Base-by-base conservation (phyloP, 768 basidiomycete species). In the Boletus tomentosulus region DNA sequence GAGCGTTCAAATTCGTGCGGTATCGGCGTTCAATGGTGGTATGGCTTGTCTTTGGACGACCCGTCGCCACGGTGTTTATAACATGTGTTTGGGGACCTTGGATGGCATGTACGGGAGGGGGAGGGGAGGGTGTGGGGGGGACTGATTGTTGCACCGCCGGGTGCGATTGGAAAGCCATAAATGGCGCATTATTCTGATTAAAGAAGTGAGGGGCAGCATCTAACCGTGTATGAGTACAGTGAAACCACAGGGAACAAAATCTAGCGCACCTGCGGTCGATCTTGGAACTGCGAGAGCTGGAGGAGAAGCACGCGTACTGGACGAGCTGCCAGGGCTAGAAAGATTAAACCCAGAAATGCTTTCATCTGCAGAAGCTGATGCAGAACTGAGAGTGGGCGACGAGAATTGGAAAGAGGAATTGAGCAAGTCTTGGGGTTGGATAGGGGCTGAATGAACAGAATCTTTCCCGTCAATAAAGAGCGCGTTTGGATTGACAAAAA, bases 1-100 rank as follows among this genome's bases (percentile, higher is more conserved):
- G 86, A 0, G 89, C 87, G 60, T 93, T 93, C 43, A 93, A 76
- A 65, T 93, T 93, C 1, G 91, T 92, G 52, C 91, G 85, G 68
- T 93, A 93, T 39, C 91, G 80, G 10, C 91, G 80, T 70, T 93
- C 91, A 55, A 93, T 92, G 22, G 90, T 92, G 4, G 91, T 93
- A 65, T 93, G 91, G 60, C 86, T 87, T 0, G 91, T 92, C 72
- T 92, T 93, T n/a, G 58, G 69, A 51, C 55, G 67, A 34, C 28
- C 62, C 12, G 52, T 60, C 19, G 57, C 43, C 24, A 56, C 25
- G 39, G 58, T 52, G 53, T 54, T 59, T 50, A 60, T 64, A 43
- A 59, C 43, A 27, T 61, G 66, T 2, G 62, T 65, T 30, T 65
- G 65, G 16, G 63, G 54, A 19, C 58, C 66, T 4, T 69, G 59